These are phyloP conservation scores for Botrytis squamosa DNA, from an alignment of 2,329 filamentous ascomycete genomes.

Conservation along the genomic window DNA sequence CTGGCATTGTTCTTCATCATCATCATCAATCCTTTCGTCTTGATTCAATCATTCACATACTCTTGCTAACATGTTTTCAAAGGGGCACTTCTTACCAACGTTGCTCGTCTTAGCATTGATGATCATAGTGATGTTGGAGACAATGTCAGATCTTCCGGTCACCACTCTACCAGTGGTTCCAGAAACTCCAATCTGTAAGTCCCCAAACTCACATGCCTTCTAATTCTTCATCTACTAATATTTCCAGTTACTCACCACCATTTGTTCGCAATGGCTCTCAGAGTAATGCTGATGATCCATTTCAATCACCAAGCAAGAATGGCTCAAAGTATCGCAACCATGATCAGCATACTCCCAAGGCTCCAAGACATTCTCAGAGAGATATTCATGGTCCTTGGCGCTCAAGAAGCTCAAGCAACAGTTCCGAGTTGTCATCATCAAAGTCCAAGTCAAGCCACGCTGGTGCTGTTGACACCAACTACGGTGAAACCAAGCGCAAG, in stretches of 20 bases:
- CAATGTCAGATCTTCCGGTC: constrained; percentile 23
- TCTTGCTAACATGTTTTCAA: constrained; percentile 18
- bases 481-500: constrained; percentile 25
- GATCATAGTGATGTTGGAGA: constrained; percentile 27
- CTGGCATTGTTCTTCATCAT: too few species aligned
- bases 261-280: constrained; percentile 34
- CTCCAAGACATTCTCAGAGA: constrained; percentile 26
- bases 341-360: constrained; percentile 31
- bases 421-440: constrained; percentile 23
- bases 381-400: constrained; percentile 35
- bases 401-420: constrained; percentile 30
- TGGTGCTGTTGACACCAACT: constrained; percentile 3
- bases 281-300: constrained; percentile 32
- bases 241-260: constrained; percentile 34
- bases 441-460: constrained; percentile 1
- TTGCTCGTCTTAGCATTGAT: constrained; percentile 23
- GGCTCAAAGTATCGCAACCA: constrained; percentile 17
- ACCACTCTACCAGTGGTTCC: constrained; percentile 25
- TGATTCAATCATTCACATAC: background rate
- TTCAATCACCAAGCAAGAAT: constrained; percentile 27
- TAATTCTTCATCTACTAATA: constrained; percentile 7
- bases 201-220: background rate
- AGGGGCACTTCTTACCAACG: constrained; percentile 21
- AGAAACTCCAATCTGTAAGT: constrained; percentile 30
- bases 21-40: background rate